Base-by-base conservation (phyloP, 2,329 filamentous ascomycete species). In the Diplodia sapinea region DNA sequence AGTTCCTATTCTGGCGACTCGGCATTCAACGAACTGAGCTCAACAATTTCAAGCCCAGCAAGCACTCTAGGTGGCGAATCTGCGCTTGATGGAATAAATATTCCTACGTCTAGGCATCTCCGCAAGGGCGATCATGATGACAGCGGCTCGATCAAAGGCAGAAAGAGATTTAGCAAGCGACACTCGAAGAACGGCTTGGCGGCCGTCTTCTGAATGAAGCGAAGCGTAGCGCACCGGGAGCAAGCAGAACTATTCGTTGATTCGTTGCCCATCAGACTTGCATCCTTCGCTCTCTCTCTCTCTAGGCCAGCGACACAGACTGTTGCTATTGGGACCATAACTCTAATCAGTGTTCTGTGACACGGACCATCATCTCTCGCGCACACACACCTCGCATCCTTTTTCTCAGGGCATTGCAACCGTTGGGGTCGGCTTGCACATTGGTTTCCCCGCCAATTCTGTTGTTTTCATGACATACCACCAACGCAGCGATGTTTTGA, bases 121-220 rank as follows among this genome's bases (percentile, higher is more conserved):
- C 81, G 74, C 74, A 84, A 77, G 79, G 63, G 54, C 63, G 84
- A 79, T 72, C 77, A 74, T 71, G 80, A 78, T 61, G 84, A 86
- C 71, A 78, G 79, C 57, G 85, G 86, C 63, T 85, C 84, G n/a
- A 73, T 84, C 17, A 88, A 87, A 75, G 85, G 85, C 59, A 82
- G 84, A 72, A 88, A 88, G 75, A 80, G 87, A 59, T 98, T 97
- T 80, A 97, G 93, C 81, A 95, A 95, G 80, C 86, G 94, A 72
- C 93, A 97, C 80, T 96, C 92, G 17, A 96, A 96, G 81, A 97
- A 93, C 78, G 94, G 94, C n/a, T 86, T 97, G 59, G 93, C 93
- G 33, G 91, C 94, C 59, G 91, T 92, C 62, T 97, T 97, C 76
- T 96, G 78, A 79, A 59, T 50, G 54, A 38, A 66, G 40, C 64